Base-by-base conservation (phyloP, 805 yeast genomes). In the Zygoascus biomembranicola region DNA sequence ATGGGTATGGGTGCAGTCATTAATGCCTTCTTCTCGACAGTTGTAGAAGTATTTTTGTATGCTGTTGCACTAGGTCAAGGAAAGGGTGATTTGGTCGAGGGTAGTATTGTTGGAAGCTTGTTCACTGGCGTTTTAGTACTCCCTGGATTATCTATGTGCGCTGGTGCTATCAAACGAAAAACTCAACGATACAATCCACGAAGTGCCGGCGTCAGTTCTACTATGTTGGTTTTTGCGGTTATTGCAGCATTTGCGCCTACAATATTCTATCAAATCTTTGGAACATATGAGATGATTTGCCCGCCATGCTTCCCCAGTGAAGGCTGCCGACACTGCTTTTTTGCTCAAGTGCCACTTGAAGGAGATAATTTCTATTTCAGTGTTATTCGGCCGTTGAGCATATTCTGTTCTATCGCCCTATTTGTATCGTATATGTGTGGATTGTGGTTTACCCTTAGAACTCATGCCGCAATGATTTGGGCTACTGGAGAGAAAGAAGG, bases 1-100 rank as follows among this genome's bases (percentile, higher is more conserved):
- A 94, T 94, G 99, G 97, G 98, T 31, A 82, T 94, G 55, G 98
- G 98, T 73, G 99, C 99, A 1, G 97, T 90, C 0, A 90, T 94
- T 62, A 94, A 94, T 68, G 99, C 99, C 0, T 92, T 94, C 64
- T 94, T 94, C 75, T 90, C 98, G 1, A 90, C 99, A 0, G 78
- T 94, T 49, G 98, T 94, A 6, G 99, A 94, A 67, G 86, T 94
- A 8, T 94, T 84, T 67, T 72, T 92, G 49, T 94, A 94, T 67
- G 85, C 96, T 69, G 96, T 92, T 19, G 98, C 99, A 0, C 73
- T 94, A 56, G 75, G 80, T 51, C 95, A 90, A 65, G 78, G 82
- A 2, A 92, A 94, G 66, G 96, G 96, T 1, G 79, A 81, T 51
- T 75, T 94, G 23, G 99, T 94, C 2, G 99, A 94, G 70, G 99